Evolutionary conservation across 2,329 filamentous ascomycete species (phyloP).

Genomic region (Trichothecium roseum): DNA sequence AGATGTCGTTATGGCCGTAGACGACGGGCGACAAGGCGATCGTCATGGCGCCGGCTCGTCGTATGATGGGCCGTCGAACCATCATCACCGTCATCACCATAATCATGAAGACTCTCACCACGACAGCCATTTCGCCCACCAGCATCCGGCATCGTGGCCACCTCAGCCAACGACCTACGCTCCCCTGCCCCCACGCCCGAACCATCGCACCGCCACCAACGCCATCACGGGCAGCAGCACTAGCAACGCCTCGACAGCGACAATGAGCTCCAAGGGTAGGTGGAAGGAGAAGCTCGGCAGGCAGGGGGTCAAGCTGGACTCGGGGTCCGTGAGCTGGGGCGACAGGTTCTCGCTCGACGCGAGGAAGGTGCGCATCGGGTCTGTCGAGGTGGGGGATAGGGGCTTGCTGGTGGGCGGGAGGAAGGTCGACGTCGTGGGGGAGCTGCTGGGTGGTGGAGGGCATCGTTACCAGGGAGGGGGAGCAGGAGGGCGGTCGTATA

Average conservation of each 20-base stretch:
- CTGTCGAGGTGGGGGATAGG: background rate
- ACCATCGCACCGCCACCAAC: conserved; percentile 2
- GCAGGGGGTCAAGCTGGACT: conserved; percentile 2
- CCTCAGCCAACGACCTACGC: too few species aligned
- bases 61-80: conserved; percentile 9
- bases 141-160: too few species aligned
- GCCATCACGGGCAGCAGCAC: conserved; percentile 3
- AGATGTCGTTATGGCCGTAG: conserved; percentile 22
- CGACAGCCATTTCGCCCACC: background rate
- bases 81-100: conserved; percentile 1
- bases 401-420: conserved; percentile 1
- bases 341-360: conserved; percentile 1
- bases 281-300: conserved; percentile 28
- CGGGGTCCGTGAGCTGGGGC: background rate
- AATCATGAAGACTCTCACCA: conserved; percentile 4
- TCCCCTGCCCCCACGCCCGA: background rate
- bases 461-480: too few species aligned
- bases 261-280: conserved; percentile 26
- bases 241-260: conserved; percentile 14
- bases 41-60: conserved; percentile 13
- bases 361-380: background rate
- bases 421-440: conserved; percentile 11
- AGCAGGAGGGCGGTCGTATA: conserved; percentile 22
- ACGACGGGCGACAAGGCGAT: background rate
- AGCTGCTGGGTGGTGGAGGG: conserved; percentile 24